Base-by-base conservation (phyloP, 495 filamentous ascomycete species). In the Aspergillus biplanus region DNA sequence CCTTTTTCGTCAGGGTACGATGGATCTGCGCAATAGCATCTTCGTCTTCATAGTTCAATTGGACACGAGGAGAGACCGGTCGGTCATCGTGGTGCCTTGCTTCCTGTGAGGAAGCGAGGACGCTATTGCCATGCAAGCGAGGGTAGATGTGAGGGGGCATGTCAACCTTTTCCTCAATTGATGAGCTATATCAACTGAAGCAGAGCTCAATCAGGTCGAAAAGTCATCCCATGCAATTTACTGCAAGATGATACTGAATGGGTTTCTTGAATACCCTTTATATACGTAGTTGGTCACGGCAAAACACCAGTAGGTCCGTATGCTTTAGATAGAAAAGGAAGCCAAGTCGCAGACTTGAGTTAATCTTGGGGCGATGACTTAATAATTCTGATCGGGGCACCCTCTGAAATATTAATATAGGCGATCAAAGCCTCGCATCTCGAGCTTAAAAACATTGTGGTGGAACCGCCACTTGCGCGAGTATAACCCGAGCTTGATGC, bases 21-120 rank as follows among this genome's bases (percentile, higher is more conserved):
- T 78, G 73, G 13, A 78, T 78, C 42, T 76, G 65, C 12, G 70
- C 73, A 53, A 78, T 70, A 5, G 70, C 70, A 65, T 73, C 69
- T 44, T 73, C 75, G 33, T 78, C 73, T 32, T 68, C 73, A 49
- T 73, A 59, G 0, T 71, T 74, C 18, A 72, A 65, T 27, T 74
- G 65, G 9, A 77, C 75, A n/a, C 70, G 65, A 6, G 69, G 70
- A 13, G 71, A 66, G 1, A 62, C 68, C 53, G 70, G 56, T 16
- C 61, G 61, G 5, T 67, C 66, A 3, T 62, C 54, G 16, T 47
- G 65, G 32, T 44, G 52, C 32, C 61, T 61, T 7, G 37, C 62
- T 35, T 72, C 71, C 42, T 65, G 66, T 34, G 63, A 63, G 15
- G 69, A 60, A 46, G 67, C 61, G 58, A 71, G 72, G 7, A 67